Percentiles rank a stretch among this genome's conserved stretches.
Conservation (phyloP, 345 rosid genomes). For the Eucalyptus paniculata region DNA sequence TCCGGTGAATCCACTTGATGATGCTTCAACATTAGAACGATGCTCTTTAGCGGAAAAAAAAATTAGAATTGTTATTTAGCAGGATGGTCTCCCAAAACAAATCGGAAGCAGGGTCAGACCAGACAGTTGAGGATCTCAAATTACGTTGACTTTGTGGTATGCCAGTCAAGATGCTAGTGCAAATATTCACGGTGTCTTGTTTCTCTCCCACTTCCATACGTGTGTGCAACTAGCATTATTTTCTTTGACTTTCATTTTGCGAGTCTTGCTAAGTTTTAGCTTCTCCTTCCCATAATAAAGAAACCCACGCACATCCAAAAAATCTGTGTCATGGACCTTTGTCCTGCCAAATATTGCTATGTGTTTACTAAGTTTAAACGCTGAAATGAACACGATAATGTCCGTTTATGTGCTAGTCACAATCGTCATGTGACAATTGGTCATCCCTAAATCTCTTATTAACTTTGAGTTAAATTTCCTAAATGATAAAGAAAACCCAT, state of each 20-base stretch:
- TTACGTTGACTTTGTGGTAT: not conserved
- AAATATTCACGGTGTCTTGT: not conserved
- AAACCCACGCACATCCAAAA: not conserved
- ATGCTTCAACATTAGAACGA: not conserved
- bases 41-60: not conserved
- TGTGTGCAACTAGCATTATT: not conserved
- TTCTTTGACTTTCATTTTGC: not conserved
- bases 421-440: not conserved
- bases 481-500: not conserved
- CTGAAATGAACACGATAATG: not conserved
- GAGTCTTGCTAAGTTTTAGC: not conserved
- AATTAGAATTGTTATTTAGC: not conserved
- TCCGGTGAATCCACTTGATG: not conserved
- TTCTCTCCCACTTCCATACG: not conserved
- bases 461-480: not conserved
- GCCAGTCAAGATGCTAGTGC: not conserved
- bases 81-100: not conserved
- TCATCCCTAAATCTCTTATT: not conserved
- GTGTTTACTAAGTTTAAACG: not conserved
- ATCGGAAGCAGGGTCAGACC: not conserved
- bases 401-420: not conserved
- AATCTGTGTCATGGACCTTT: not conserved
- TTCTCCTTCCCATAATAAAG: not conserved
- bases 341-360: not conserved
- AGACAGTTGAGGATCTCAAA: not conserved